These are phyloP conservation scores for Pseudogymnoascus sp. DNA, from an alignment of 2,329 filamentous ascomycete species.

Conservation along the genomic window DNA sequence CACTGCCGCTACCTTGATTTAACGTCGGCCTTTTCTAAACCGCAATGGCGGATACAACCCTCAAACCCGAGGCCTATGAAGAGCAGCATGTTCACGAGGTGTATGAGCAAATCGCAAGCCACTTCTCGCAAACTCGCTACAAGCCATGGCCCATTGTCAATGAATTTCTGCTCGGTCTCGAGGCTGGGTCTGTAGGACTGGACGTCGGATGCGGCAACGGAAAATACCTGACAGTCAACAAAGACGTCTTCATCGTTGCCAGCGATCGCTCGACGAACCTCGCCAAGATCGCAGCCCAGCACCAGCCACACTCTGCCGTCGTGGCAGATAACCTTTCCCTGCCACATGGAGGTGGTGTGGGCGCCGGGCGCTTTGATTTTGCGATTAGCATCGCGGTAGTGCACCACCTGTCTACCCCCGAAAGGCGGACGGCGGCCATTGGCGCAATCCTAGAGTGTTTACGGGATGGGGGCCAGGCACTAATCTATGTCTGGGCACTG, in stretches of 20 bases:
- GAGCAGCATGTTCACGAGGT: slow-evolving; percentile 80
- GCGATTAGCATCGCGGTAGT: slow-evolving; percentile 90
- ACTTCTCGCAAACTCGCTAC: slow-evolving; percentile 73
- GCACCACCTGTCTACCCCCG: slow-evolving; percentile 79
- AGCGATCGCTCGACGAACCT: slow-evolving; percentile 68
- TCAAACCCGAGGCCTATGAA: slow-evolving; percentile 56
- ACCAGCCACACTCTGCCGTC: slow-evolving; percentile 53
- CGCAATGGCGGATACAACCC: slow-evolving; percentile 25
- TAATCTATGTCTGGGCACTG: slow-evolving; percentile 92
- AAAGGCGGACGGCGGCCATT: slow-evolving; percentile 66
- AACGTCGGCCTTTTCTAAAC: neutral
- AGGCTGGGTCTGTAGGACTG: slow-evolving; percentile 68
- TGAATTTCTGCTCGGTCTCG: slow-evolving; percentile 59
- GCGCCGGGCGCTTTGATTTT: slow-evolving; percentile 60
- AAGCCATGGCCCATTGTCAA: slow-evolving; percentile 91
- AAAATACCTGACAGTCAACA: slow-evolving; percentile 82
- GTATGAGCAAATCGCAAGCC: slow-evolving; percentile 78
- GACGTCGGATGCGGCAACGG: slow-evolving; percentile 96
- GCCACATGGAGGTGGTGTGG: slow-evolving; percentile 48
- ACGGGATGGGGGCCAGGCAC: slow-evolving; percentile 50
- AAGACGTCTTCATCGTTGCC: slow-evolving; percentile 67
- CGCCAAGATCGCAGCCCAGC: slow-evolving; percentile 40
- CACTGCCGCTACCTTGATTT: neutral
- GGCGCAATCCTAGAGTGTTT: slow-evolving; percentile 62
- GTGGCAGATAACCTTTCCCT: slow-evolving; percentile 79